phyloP scores from a whole-genome alignment of 164 flowering plant genomes.

The Annona cherimola region DNA sequence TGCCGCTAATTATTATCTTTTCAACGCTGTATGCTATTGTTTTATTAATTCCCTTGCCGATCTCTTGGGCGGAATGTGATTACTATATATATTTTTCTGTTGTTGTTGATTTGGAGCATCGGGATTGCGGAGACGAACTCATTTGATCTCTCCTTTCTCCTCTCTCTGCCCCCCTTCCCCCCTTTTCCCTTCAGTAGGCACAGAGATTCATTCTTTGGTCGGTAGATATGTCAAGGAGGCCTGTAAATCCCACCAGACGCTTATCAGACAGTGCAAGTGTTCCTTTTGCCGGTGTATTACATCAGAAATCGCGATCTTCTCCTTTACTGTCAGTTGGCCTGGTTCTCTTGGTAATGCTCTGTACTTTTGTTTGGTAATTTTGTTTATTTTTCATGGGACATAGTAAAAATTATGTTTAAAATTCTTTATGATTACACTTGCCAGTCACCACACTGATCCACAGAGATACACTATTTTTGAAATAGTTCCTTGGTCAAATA shows the following conservation, averaged over 20 bases:
- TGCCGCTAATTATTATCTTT: no score
- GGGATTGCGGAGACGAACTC: background rate
- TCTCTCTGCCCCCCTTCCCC: background rate
- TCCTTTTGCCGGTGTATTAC: slow-evolving; percentile 46
- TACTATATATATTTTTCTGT: background rate
- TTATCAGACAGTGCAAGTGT: slow-evolving; percentile 46
- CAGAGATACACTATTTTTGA: background rate
- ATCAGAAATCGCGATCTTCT: slow-evolving; percentile 62
- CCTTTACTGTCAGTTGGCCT: slow-evolving; percentile 55
- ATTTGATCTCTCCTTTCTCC: background rate
- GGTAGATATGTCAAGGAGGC: slow-evolving; percentile 68
- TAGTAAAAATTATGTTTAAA: background rate
- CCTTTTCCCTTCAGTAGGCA: slow-evolving; percentile 1
- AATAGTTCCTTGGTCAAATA: background rate
- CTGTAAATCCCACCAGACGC: slow-evolving; percentile 46
- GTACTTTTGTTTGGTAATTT: background rate
- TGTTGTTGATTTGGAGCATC: background rate
- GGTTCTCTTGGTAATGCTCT: slow-evolving; percentile 42
- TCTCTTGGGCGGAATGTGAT: background rate
- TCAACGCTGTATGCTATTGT: background rate
- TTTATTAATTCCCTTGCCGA: background rate
- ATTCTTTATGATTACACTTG: background rate
- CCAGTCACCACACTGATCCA: background rate
- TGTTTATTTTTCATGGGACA: background rate
- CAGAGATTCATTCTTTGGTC: slow-evolving; percentile 7